Evolutionary conservation across 441 rosid species (phyloP).

Genomic region (Pelargonium australe): DNA sequence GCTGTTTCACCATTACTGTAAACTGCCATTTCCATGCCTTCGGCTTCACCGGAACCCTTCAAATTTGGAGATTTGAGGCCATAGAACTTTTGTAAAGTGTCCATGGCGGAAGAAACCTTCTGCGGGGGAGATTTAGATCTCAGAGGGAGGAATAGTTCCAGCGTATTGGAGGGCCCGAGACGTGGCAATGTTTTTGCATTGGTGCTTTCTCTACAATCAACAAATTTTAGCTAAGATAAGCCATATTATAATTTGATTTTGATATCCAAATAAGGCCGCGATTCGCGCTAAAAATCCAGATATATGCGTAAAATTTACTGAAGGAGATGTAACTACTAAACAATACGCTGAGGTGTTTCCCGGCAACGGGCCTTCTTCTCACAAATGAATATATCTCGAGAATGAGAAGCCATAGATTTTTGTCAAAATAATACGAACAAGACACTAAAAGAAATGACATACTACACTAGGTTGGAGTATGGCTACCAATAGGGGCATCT

Average conservation of each 20-base stretch:
- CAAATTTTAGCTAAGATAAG: slow-evolving; percentile 8
- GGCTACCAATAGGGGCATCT: too few relatives aligned
- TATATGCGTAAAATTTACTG: neutral
- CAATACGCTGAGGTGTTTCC: neutral
- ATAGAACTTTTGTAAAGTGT: slow-evolving; percentile 42
- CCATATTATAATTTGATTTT: slow-evolving; percentile 3
- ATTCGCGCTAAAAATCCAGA: neutral
- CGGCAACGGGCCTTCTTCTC: neutral
- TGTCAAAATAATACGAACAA: neutral
- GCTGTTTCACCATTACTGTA: slow-evolving; percentile 23
- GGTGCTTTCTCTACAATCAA: slow-evolving; percentile 29
- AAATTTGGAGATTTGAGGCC: slow-evolving; percentile 31
- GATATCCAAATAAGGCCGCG: slow-evolving; percentile 1
- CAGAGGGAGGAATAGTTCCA: slow-evolving; percentile 40
- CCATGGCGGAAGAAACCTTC: slow-evolving; percentile 53
- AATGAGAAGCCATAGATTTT: neutral
- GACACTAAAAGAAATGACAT: neutral
- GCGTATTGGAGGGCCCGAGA: slow-evolving; percentile 22
- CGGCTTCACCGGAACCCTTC: slow-evolving; percentile 26
- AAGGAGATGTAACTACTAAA: neutral
- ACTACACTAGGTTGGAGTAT: neutral
- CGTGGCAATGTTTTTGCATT: slow-evolving; percentile 24
- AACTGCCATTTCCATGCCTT: slow-evolving; percentile 49
- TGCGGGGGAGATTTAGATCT: slow-evolving; percentile 31
- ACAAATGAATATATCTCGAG: neutral